These are phyloP conservation scores for Aspergillus aculeatus DNA, from an alignment of 2,329 filamentous ascomycete species.

Conservation along the genomic window DNA sequence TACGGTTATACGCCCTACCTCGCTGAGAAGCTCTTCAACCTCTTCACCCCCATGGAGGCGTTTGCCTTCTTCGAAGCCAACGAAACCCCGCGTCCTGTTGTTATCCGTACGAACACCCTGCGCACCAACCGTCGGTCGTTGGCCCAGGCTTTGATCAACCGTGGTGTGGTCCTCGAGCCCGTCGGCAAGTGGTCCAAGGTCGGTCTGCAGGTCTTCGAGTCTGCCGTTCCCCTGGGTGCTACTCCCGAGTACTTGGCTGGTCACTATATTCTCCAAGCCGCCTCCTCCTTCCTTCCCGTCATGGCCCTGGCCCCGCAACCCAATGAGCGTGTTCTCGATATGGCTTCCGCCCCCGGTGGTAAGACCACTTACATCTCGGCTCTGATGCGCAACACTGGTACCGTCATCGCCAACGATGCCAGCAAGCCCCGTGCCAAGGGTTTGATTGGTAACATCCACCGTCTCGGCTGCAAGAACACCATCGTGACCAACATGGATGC, in stretches of 20 bases:
- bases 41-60: constrained; percentile 90
- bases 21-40: constrained; percentile 90
- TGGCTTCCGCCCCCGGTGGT: constrained; percentile 93
- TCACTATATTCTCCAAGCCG: constrained; percentile 96
- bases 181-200: constrained; percentile 99
- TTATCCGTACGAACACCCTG: constrained; percentile 95
- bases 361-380: constrained; percentile 97
- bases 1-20: constrained; percentile 94
- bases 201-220: constrained; percentile 93
- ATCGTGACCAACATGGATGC: constrained; percentile 96
- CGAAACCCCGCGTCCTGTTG: constrained; percentile 87
- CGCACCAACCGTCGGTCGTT: constrained; percentile 75
- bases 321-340: constrained; percentile 85
- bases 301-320: constrained; percentile 96
- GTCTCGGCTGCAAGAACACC: constrained; percentile 87
- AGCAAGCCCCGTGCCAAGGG: constrained; percentile 92
- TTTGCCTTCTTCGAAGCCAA: constrained; percentile 99
- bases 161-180: constrained; percentile 91
- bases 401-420: constrained; percentile 93
- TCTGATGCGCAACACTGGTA: constrained; percentile 95
- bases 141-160: constrained; percentile 90
- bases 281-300: constrained; percentile 92
- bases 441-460: constrained; percentile 97
- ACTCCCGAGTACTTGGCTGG: constrained; percentile 97
- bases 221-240: constrained; percentile 80